Evolutionary conservation across 805 yeast species (phyloP).

Genomic region (Cyberlindnera amylophila): DNA sequence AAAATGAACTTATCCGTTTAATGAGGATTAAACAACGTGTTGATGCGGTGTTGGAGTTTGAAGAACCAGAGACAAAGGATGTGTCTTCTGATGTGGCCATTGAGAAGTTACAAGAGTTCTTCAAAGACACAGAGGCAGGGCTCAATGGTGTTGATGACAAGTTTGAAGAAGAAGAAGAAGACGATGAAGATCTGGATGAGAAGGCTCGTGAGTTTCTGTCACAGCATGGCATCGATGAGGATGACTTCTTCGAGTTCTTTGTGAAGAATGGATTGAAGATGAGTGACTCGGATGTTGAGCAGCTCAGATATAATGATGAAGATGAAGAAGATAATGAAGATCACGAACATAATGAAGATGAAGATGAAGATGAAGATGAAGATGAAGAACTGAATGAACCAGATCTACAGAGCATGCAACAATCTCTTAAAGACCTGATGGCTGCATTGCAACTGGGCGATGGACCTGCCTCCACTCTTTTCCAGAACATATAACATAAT

Average conservation of each 20-base stretch:
- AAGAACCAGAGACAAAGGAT: conserved; percentile 6
- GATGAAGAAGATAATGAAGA: conserved; percentile 12
- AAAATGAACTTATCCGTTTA: conserved; percentile 27
- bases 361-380: not conserved
- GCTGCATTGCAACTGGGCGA: conserved; percentile 30
- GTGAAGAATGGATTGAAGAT: conserved; percentile 50
- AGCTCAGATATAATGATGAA: conserved; percentile 24
- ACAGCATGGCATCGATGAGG: conserved; percentile 52
- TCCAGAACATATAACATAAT: conserved; percentile 23
- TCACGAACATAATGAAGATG: too few species aligned
- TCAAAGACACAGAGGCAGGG: conserved; percentile 24
- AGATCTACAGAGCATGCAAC: conserved; percentile 1
- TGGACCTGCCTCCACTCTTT: conserved; percentile 36
- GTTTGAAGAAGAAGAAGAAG: conserved; percentile 5
- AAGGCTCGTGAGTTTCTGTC: conserved; percentile 29
- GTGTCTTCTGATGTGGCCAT: conserved; percentile 24
- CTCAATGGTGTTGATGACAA: conserved; percentile 21
- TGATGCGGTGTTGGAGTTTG: conserved; percentile 18
- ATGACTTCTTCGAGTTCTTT: conserved; percentile 66
- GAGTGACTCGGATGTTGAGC: conserved; percentile 41
- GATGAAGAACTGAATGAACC: not conserved
- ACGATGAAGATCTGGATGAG: conserved; percentile 16
- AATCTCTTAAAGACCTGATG: conserved; percentile 26
- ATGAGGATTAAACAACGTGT: conserved; percentile 12
- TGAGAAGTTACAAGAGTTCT: conserved; percentile 24